Conservation (phyloP, 2,329 filamentous ascomycete species). For the Pseudogymnoascus sp. region DNA sequence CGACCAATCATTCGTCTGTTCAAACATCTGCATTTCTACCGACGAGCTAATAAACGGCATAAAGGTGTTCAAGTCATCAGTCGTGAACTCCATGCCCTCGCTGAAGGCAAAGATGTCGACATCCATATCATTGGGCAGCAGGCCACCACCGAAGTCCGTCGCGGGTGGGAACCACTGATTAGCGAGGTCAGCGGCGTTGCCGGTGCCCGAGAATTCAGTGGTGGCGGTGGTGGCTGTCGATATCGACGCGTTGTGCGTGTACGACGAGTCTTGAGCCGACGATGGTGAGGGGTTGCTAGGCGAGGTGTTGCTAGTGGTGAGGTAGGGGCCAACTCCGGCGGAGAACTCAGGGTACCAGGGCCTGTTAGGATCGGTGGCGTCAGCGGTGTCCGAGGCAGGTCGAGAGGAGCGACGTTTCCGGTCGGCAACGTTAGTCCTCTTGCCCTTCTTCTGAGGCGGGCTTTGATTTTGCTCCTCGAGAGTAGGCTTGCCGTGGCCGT, state of each 20-base stretch:
- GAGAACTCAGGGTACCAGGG: not conserved
- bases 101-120: not conserved
- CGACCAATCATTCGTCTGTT: not conserved
- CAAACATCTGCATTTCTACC: not conserved
- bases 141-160: not conserved
- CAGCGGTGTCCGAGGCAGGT: not conserved
- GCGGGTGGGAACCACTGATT: not conserved
- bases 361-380: not conserved
- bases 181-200: not conserved
- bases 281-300: not conserved
- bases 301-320: not conserved
- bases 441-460: not conserved
- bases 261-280: not conserved
- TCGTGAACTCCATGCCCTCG: constrained; percentile 9
- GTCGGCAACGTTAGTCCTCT: not conserved
- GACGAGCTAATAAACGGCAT: not conserved
- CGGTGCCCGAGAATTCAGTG: not conserved
- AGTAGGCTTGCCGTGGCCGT: not conserved
- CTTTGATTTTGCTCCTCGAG: not conserved
- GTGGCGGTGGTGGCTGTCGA: not conserved
- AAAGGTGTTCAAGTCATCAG: not conserved
- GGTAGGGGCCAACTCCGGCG: not conserved
- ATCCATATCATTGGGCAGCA: constrained; percentile 11
- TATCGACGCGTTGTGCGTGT: not conserved
- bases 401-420: not conserved